Percentiles rank a stretch among this genome's conserved stretches.
Evolutionary conservation across 306 rosid species (phyloP).

Genomic region (Psophocarpus tetragonolobus): DNA sequence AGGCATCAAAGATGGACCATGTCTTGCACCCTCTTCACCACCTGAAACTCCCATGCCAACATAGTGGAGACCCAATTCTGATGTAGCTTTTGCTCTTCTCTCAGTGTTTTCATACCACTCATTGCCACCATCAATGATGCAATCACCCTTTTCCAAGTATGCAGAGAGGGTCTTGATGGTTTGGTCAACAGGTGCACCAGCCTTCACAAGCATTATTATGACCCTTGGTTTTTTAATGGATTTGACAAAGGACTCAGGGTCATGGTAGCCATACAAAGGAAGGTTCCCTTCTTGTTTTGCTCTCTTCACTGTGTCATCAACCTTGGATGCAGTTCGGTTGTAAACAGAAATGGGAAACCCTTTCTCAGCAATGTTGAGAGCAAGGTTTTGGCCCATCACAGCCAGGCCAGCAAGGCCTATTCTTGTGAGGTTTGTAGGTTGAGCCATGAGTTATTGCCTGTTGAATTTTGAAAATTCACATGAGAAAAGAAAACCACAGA

Average conservation of each 20-base stretch:
- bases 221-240: constrained; percentile 82
- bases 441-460: constrained; percentile 64
- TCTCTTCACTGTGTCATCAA: constrained; percentile 76
- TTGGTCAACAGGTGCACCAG: constrained; percentile 80
- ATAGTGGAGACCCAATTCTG: constrained; percentile 74
- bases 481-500: not conserved
- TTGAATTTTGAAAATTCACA: constrained; percentile 7
- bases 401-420: constrained; percentile 85
- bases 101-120: constrained; percentile 93
- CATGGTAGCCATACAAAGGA: constrained; percentile 78
- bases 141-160: constrained; percentile 74
- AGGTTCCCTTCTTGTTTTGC: constrained; percentile 75
- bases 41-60: constrained; percentile 92
- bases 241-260: constrained; percentile 70
- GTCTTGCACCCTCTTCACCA: constrained; percentile 84
- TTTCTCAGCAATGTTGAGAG: constrained; percentile 80
- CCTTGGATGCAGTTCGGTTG: constrained; percentile 77
- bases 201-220: constrained; percentile 80
- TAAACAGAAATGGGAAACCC: constrained; percentile 86
- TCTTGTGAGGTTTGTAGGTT: constrained; percentile 50
- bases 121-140: constrained; percentile 84
- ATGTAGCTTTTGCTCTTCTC: constrained; percentile 69
- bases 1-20: constrained; percentile 90
- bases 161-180: constrained; percentile 74
- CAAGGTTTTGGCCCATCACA: constrained; percentile 88